Base-by-base conservation (phyloP, 441 rosid species). In the Biscutella laevigata region DNA sequence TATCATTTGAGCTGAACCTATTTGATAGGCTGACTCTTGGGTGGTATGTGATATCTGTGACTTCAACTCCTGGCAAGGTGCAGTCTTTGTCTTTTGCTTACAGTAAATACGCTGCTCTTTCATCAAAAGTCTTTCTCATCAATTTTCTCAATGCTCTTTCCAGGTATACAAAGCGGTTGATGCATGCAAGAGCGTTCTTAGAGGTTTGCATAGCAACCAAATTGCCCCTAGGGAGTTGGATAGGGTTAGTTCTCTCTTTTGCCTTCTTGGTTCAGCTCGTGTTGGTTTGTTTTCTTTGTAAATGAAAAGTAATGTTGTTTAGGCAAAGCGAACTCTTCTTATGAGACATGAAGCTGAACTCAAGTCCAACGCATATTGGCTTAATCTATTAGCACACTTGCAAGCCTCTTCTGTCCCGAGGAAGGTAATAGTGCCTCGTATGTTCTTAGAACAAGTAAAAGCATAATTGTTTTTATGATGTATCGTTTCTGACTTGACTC, bases 321-420 rank as follows among this genome's bases (percentile, higher is more conserved):
- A 92, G 99, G 99, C 99, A 57, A 94, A 82, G 70, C 78, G 96
- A 27, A 89, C 99, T 24, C 88, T 94, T 59, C 70, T 89, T 38
- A 89, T 94, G 99, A 84, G 97, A 60, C 99, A 94, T 74, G 99
- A 94, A 78, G 97, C 97, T 60, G 99, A 94, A 68, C 76, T 89
- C n/a, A 94, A 94, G 77, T 89, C 99, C 68, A 94, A 94, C 74
- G 94, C 95, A 9, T 94, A 94, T 70, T 94, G 99, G 99, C 97
- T 94, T 55, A 95, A 95, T 53, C 73, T 94, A 66, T 72, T 94
- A 54, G 92, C 97, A 63, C 99, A 94, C 74, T 74, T 89, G 79
- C 99, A 94, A 74, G 96, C 96, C 59, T 71, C 94, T 41, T 84
- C 94, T 44, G 95, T 94, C 68, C 84, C 90, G n/a, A 86, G 95